A percentile compares a stretch with the other conserved stretches of the same genome.
phyloP scores from a whole-genome alignment of 305 asterid species.

The Lippia alba region DNA sequence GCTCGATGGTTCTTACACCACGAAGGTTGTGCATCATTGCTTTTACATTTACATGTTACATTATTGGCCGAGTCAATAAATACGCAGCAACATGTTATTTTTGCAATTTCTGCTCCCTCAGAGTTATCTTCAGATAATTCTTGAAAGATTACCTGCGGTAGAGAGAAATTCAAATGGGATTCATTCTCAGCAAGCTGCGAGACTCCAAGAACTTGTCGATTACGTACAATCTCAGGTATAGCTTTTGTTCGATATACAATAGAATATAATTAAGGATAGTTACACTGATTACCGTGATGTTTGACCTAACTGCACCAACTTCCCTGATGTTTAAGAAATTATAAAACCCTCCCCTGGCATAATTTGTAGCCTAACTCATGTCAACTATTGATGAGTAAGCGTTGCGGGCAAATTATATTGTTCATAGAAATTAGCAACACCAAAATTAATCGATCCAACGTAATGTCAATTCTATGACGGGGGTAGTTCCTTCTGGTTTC shows the following conservation, averaged over 20 bases:
- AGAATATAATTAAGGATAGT: too few species aligned
- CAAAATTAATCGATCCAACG: too few species aligned
- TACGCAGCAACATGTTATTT: conserved; percentile 7
- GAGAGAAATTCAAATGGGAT: conserved; percentile 83
- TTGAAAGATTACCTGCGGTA: conserved; percentile 69
- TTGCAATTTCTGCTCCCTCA: conserved; percentile 41
- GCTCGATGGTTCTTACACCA: conserved; percentile 93
- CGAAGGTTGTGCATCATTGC: conserved; percentile 62
- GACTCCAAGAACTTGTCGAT: conserved; percentile 91
- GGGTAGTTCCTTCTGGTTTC: too few species aligned
- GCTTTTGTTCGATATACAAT: neutral
- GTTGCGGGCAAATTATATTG: too few species aligned
- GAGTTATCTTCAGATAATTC: conserved; percentile 93
- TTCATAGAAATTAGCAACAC: too few species aligned
- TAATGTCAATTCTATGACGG: too few species aligned
- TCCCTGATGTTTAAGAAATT: too few species aligned
- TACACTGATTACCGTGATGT: too few species aligned
- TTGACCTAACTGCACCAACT: too few species aligned
- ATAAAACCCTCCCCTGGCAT: too few species aligned
- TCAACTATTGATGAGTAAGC: too few species aligned
- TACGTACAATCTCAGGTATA: conserved; percentile 83
- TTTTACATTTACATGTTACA: conserved; percentile 4
- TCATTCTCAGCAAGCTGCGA: conserved; percentile 86
- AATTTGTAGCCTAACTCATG: too few species aligned
- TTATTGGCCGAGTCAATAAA: conserved; percentile 7